These are phyloP conservation scores for Prunus fruticosa DNA, from an alignment of 306 rosid genomes.

Conservation along the genomic window DNA sequence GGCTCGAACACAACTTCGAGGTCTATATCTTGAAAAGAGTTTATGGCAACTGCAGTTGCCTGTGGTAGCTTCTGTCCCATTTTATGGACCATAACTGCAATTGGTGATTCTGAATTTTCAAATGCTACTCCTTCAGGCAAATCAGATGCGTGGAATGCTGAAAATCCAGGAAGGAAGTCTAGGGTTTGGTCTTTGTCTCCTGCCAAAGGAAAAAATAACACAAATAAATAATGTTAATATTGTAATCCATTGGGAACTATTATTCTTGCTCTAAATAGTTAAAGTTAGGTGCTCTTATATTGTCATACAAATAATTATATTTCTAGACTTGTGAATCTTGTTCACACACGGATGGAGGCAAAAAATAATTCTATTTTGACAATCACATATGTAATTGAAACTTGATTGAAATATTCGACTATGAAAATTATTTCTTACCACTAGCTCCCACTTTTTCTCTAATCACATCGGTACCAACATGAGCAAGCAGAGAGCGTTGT, in stretches of 20 bases:
- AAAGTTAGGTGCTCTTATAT: no score
- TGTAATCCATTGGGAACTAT: neutral
- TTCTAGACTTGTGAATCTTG: neutral
- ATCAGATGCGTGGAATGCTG: constrained; percentile 28
- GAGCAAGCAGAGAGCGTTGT: constrained; percentile 49
- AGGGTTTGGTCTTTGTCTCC: constrained; percentile 6
- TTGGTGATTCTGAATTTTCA: constrained; percentile 21
- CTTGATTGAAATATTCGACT: neutral
- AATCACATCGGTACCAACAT: constrained; percentile 18
- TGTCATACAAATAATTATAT: neutral
- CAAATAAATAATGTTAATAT: neutral
- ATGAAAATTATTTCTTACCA: constrained; percentile 15
- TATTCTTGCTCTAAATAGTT: constrained; percentile 3
- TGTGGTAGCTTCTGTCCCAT: constrained; percentile 55
- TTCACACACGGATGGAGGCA: no score
- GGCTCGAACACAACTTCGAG: constrained; percentile 17
- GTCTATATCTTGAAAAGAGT: constrained; percentile 55
- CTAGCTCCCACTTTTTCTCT: constrained; percentile 19
- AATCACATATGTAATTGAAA: neutral
- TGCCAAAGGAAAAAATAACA: constrained; percentile 17
- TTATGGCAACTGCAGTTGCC: constrained; percentile 55
- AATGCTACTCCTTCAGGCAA: constrained; percentile 43
- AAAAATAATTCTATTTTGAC: no score
- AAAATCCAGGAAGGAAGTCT: constrained; percentile 49
- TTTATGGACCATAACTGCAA: constrained; percentile 39